A percentile compares a stretch with the other conserved stretches of the same genome.
Evolutionary conservation across 139 green algal species (phyloP).

Genomic region (Closterium sp.): DNA sequence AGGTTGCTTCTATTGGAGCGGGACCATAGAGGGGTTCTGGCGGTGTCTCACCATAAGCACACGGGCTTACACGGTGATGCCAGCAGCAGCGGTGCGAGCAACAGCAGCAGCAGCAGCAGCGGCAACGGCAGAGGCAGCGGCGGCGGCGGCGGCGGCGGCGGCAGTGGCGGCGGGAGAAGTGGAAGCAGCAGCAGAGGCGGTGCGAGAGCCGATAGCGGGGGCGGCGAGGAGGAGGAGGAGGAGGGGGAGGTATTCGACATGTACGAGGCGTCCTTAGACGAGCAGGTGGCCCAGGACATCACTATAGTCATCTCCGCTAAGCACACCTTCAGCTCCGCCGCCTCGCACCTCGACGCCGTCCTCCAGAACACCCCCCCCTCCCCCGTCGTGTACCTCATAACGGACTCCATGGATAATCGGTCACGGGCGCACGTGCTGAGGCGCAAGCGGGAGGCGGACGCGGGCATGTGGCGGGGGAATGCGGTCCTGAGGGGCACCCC

Average conservation of each 20-base stretch:
- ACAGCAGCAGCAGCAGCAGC: not conserved
- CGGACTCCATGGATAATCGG: not conserved
- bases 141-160: not conserved
- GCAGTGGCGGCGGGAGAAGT: no score
- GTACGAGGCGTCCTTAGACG: not conserved
- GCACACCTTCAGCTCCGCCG: not conserved
- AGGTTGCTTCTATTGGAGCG: not conserved
- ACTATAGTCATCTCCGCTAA: slow-evolving; percentile 27
- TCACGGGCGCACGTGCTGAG: not conserved
- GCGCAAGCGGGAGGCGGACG: not conserved
- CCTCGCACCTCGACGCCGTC: not conserved
- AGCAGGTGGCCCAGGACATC: slow-evolving; percentile 11
- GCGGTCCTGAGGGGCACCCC: not conserved
- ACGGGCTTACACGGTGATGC: not conserved
- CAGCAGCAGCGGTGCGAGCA: not conserved
- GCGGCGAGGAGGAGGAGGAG: not conserved
- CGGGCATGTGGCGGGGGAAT: not conserved
- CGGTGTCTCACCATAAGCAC: not conserved
- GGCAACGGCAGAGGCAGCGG: not conserved
- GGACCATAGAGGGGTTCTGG: not conserved
- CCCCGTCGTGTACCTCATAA: slow-evolving; percentile 10
- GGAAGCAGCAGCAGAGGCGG: not conserved
- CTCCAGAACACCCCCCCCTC: not conserved
- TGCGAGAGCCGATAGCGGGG: not conserved
- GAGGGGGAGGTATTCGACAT: not conserved